Base-by-base conservation (phyloP, 2,329 filamentous ascomycete genomes). In the Cordyceps fumosorosea region DNA sequence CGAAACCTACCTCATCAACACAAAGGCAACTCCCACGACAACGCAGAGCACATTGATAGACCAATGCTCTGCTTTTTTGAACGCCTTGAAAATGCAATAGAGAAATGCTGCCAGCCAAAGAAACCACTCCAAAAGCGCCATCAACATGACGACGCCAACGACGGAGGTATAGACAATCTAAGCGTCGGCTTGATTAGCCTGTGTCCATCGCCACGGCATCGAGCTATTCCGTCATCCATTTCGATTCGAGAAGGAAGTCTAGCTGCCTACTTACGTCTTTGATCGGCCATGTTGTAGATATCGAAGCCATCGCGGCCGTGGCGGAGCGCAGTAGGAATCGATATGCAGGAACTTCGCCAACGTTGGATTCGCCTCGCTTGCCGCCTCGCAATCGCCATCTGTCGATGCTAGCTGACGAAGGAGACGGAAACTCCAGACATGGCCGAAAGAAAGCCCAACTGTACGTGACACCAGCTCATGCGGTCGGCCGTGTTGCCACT, bases 101-200 rank as follows among this genome's bases (percentile, higher is more conserved):
- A 95, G 72, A 72, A 98, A 98, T 3, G 93, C 92, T n/a, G 89
- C 86, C 47, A 98, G 82, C 91, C 93, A 97, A 16, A 98, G 83
- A 64, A 96, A 87, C 92, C 95, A 98, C 77, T 98, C 93, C 10
- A 98, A 80, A 34, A 92, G 81, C 2, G 93, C 93, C 63, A 89
- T 90, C 26, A 95, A 69, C 87, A 97, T 91, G 56, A 97, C 80
- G 7, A 88, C 75, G 20, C 90, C 90, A 42, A 97, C 83, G 67
- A 97, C 88, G 62, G 87, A 79, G 10, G 93, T 88, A 73, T 96
- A 97, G 62, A 93, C 80, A 68, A 96, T 92, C 91, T 98, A 3
- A n/a, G 12, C 45, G n/a, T n/a, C 14, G 5, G 29, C 29, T 29
- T n/a, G 14, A 6, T 44, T 44, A 44, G 40, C 12, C 34, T 37